Evolutionary conservation across 208 protist species (phyloP), one percentile per base, ranked within the genome.

Genomic region (Phytomonas francai): DNA sequence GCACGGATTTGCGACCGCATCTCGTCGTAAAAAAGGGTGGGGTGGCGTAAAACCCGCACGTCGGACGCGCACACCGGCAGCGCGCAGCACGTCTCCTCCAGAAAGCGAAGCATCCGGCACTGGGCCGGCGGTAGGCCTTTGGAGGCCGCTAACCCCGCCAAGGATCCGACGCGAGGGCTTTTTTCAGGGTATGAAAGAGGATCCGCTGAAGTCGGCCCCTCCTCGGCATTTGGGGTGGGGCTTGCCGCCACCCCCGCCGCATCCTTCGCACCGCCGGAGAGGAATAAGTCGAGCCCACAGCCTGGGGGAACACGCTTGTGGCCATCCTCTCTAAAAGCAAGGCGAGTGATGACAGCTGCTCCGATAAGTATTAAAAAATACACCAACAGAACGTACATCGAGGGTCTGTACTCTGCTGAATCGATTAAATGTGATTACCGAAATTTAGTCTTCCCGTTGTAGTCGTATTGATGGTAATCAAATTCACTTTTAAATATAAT

Each of bases 11-110:
- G 62, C 25, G 19, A 19, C 56, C 81, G 76, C 22, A 96, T 74
- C 68, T 83, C 72, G 30, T 87, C 73, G 61, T 86, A 94, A 34
- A 96, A 96, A n/a, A 76, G 42, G 5, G 60, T 61, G 4, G 91
- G 88, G 36, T 77, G 63, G 30, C 60, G 69, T 0, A 94, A 69
- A 25, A 96, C 77, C 9, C 62, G 59, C 28, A 93, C 78, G 9
- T 65, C 72, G 30, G 70, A 54, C 31, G 81, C 79, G 54, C 75
- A 45, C 36, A 90, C 82, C n/a, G 88, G 88, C n/a, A 94, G 68
- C 36, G 73, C 68, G 59, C 79, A 87, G 70, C 88, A 93, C 61
- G 77, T 74, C 19, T 64, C 31, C 31, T 73, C 70, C n/a, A 93
- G 77, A 29, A 91, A 84, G 29, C 74, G 73, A 3, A 93, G 78